A percentile compares a stretch with the other conserved stretches of the same genome.
These are phyloP conservation scores for Gorgonomyces haynaldii DNA, from an alignment of 192 early-diverging fungal genomes.

Conservation along the genomic window DNA sequence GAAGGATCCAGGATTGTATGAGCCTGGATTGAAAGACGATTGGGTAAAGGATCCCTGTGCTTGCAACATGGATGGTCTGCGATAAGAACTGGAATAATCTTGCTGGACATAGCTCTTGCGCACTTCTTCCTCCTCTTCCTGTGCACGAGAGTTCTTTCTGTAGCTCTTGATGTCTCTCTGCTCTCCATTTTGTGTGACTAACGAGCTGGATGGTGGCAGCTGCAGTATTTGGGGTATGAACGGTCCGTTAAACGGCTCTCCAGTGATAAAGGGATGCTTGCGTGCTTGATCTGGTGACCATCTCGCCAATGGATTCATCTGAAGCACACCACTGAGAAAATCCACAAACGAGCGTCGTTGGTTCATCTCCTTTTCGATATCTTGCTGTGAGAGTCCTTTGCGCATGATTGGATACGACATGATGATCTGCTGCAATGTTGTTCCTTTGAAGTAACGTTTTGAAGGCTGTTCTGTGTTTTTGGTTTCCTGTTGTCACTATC, in stretches of 20 bases:
- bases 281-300: constrained; percentile 94
- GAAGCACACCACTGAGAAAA: constrained; percentile 82
- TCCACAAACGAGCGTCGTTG: constrained; percentile 73
- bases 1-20: neutral
- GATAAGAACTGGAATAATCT: neutral
- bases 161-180: neutral
- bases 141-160: neutral
- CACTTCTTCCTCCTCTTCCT: neutral
- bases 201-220: no score
- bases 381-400: constrained; percentile 47
- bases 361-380: constrained; percentile 59
- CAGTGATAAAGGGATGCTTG: constrained; percentile 92
- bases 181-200: no score
- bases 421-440: constrained; percentile 77
- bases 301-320: constrained; percentile 80
- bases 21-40: neutral
- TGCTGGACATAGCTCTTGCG: neutral
- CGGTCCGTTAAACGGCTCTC: constrained; percentile 60
- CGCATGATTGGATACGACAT: constrained; percentile 70
- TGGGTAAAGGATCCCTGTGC: neutral
- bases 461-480: constrained; percentile 80
- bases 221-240: constrained; percentile 39
- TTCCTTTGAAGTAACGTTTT: constrained; percentile 84
- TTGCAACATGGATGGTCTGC: neutral
- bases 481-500: constrained; percentile 40